Percentiles rank a stretch among this genome's conserved stretches.
Evolutionary conservation across 352 stramenopile species (phyloP).

Genomic region (Phytopythium kandeliae): DNA sequence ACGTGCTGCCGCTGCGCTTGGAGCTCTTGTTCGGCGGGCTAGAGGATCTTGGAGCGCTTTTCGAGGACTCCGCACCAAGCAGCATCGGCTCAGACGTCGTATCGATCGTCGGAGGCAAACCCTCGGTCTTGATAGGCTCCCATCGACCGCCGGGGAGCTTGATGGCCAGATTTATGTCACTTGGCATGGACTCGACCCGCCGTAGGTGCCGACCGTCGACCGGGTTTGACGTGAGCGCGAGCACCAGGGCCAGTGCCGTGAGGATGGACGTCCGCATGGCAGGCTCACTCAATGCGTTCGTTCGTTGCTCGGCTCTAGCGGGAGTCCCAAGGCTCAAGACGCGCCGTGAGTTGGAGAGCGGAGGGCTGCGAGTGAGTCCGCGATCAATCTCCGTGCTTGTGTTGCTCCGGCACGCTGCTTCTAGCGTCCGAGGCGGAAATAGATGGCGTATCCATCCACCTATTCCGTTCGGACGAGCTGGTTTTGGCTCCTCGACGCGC

Average conservation of each 20-base stretch:
- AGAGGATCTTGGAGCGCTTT: background rate
- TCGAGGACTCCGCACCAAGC: background rate
- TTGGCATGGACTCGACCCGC: background rate
- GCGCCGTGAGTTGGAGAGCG: background rate
- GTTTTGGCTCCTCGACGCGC: background rate
- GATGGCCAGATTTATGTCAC: background rate
- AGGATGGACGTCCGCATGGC: background rate
- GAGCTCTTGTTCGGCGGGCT: background rate
- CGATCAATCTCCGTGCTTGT: background rate
- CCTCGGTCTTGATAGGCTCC: background rate
- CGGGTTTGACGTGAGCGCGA: background rate
- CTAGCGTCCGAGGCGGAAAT: background rate
- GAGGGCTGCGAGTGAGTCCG: background rate
- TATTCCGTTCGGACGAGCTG: too few relatives aligned
- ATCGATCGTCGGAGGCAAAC: background rate
- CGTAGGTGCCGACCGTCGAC: background rate
- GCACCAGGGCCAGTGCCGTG: background rate
- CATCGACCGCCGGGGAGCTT: background rate
- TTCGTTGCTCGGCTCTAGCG: background rate
- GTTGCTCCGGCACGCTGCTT: too few relatives aligned
- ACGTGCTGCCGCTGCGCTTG: constrained; percentile 7
- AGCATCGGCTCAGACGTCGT: background rate
- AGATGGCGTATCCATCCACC: too few relatives aligned
- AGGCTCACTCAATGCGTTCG: background rate
- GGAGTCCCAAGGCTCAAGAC: background rate